Evolutionary conservation across 441 rosid genomes (phyloP).

Genomic region (Flueggea neowawraea): DNA sequence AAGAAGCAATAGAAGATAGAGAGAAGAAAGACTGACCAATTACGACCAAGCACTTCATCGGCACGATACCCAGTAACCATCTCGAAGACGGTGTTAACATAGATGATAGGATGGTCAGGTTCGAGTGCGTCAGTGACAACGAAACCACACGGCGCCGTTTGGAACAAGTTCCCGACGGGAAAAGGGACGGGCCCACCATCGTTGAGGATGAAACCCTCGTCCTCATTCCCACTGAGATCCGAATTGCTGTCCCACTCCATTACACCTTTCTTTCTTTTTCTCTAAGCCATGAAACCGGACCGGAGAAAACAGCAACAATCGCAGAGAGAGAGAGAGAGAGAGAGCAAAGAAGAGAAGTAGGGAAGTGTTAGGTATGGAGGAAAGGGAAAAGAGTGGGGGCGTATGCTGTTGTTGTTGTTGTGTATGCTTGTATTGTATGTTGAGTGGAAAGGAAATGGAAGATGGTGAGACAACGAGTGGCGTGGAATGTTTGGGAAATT

Average conservation of each 20-base stretch:
- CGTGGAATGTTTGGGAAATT: constrained; percentile 15
- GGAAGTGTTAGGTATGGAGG: too few relatives aligned
- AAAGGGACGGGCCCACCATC: constrained; percentile 48
- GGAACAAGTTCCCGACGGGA: constrained; percentile 69
- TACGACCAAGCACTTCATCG: constrained; percentile 89
- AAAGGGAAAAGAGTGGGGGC: too few relatives aligned
- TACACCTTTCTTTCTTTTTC: too few relatives aligned
- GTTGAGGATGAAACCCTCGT: constrained; percentile 43
- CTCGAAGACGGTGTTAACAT: constrained; percentile 90
- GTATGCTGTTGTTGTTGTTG: too few relatives aligned
- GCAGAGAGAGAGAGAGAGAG: too few relatives aligned
- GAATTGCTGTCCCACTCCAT: constrained; percentile 99
- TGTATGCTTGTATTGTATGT: too few relatives aligned
- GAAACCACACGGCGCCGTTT: constrained; percentile 84
- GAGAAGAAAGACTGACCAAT: constrained; percentile 57
- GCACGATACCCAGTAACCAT: constrained; percentile 88
- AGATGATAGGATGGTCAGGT: constrained; percentile 87
- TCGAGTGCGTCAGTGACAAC: constrained; percentile 90
- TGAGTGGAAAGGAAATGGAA: too few relatives aligned
- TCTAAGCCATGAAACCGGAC: too few relatives aligned
- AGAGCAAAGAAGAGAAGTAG: too few relatives aligned
- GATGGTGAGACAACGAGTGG: constrained; percentile 37
- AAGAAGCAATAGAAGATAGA: background rate
- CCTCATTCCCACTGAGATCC: constrained; percentile 77
- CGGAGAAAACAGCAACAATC: too few relatives aligned